Percentiles rank a stretch among this genome's conserved stretches.
These are phyloP conservation scores for Pelargonium citronellum DNA, from an alignment of 441 rosid species.

Conservation along the genomic window DNA sequence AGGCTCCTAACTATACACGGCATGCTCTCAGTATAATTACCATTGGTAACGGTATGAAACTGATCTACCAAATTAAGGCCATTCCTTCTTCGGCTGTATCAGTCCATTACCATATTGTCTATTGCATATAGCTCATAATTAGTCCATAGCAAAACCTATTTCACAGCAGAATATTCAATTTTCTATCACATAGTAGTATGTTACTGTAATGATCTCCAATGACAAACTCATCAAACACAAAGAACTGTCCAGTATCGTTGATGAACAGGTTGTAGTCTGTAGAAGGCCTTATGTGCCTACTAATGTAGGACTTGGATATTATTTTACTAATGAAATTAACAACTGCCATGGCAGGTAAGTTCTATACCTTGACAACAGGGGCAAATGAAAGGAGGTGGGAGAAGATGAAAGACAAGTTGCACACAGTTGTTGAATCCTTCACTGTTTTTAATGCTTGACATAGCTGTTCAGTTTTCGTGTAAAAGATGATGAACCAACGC, in stretches of 20 bases:
- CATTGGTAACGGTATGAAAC: constrained; percentile 59
- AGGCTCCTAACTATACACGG: constrained; percentile 79
- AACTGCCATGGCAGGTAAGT: constrained; percentile 43
- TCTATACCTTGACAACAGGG: constrained; percentile 79
- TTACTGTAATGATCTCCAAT: no score
- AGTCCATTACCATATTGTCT: no score
- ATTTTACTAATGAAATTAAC: not conserved
- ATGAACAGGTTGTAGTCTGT: no score
- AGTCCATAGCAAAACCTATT: no score
- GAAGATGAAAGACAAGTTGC: constrained; percentile 78
- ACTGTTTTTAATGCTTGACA: constrained; percentile 48
- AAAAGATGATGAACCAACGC: not conserved
- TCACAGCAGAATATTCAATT: no score
- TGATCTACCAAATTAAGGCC: not conserved
- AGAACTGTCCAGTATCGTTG: no score
- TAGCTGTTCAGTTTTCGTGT: not conserved
- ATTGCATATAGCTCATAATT: no score
- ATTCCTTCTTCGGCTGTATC: no score
- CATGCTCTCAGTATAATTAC: constrained; percentile 69
- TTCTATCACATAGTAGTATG: no score
- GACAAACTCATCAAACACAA: no score
- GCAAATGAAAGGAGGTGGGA: constrained; percentile 89
- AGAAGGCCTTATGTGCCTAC: no score
- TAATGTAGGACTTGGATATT: not conserved
- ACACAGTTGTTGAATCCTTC: constrained; percentile 66